These are phyloP conservation scores for Kwoniella newhampshirensis DNA, from an alignment of 768 basidiomycete genomes.

Conservation along the genomic window DNA sequence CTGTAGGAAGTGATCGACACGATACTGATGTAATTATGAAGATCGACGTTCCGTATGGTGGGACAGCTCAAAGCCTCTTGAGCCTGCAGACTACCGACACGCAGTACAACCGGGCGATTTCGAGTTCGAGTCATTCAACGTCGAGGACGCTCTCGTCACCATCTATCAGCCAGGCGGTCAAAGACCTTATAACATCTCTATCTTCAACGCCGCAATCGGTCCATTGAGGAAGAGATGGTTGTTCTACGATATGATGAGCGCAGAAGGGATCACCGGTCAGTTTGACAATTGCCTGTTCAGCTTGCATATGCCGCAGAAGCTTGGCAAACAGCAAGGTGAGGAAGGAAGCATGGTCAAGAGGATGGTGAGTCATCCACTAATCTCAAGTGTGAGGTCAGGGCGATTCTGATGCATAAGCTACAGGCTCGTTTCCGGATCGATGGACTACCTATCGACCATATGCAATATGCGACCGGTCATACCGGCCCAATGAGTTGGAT, in stretches of 20 bases:
- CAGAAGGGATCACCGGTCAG: slow-evolving; percentile 94
- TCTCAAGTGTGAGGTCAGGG: slow-evolving; percentile 4
- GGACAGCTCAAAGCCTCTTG: slow-evolving; percentile 76
- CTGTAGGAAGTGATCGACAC: too few relatives aligned
- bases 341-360: slow-evolving; percentile 80
- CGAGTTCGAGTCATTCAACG: slow-evolving; percentile 79
- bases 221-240: slow-evolving; percentile 87
- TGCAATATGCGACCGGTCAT: slow-evolving; percentile 78
- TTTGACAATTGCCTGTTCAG: slow-evolving; percentile 97
- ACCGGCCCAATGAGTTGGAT: slow-evolving; percentile 93
- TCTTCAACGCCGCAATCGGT: slow-evolving; percentile 86
- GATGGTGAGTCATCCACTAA: slow-evolving; percentile 63
- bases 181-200: slow-evolving; percentile 64
- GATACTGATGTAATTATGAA: slow-evolving; percentile 48
- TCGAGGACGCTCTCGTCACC: slow-evolving; percentile 91
- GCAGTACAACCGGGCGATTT: slow-evolving; percentile 76
- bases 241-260: slow-evolving; percentile 91
- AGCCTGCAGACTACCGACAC: slow-evolving; percentile 80
- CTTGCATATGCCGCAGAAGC: slow-evolving; percentile 77
- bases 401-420: slow-evolving; percentile 12
- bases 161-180: slow-evolving; percentile 92
- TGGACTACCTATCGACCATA: slow-evolving; percentile 92
- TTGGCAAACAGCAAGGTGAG: slow-evolving; percentile 79
- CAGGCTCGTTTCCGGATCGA: slow-evolving; percentile 95
- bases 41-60: slow-evolving; percentile 83